These are phyloP conservation scores for Aspergillus persii DNA, from an alignment of 2,329 filamentous ascomycete genomes.

Conservation along the genomic window DNA sequence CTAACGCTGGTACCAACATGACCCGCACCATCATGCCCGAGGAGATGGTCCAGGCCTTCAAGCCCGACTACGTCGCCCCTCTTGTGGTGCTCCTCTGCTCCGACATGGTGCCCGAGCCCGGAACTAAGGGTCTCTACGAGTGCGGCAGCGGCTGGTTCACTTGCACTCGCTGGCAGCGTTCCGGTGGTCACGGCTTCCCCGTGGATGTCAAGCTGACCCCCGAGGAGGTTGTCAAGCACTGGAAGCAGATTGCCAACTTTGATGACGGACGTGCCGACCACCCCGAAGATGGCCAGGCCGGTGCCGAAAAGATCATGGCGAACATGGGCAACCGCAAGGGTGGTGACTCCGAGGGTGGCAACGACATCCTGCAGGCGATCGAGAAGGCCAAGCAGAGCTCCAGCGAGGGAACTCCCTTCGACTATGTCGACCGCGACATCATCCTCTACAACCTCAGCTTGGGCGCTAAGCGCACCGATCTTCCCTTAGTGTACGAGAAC, in stretches of 20 bases:
- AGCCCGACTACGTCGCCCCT: constrained; percentile 96
- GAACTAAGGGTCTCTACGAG: constrained; percentile 87
- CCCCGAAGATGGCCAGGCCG: constrained; percentile 74
- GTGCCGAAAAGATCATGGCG: constrained; percentile 74
- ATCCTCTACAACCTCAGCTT: constrained; percentile 96
- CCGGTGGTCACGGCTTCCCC: constrained; percentile 86
- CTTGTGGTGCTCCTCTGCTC: constrained; percentile 82
- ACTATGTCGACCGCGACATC: constrained; percentile 79
- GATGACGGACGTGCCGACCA: constrained; percentile 84
- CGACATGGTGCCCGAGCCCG: constrained; percentile 79
- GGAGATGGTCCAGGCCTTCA: constrained; percentile 98
- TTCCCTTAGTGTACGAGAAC: constrained; percentile 87
- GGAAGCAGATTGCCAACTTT: constrained; percentile 79
- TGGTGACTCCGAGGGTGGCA: constrained; percentile 50
- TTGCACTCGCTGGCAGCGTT: constrained; percentile 90
- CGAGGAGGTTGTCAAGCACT: constrained; percentile 74
- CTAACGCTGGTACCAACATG: constrained; percentile 95
- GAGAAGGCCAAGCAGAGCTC: constrained; percentile 70
- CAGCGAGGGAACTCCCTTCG: constrained; percentile 71
- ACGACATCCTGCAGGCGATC: constrained; percentile 72
- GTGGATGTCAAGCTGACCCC: constrained; percentile 78
- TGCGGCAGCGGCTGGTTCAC: constrained; percentile 92
- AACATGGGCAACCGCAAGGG: constrained; percentile 77
- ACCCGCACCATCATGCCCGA: constrained; percentile 91
- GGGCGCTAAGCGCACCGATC: constrained; percentile 84